Evolutionary conservation across 495 filamentous ascomycete species (phyloP).

Genomic region (Lepidopterella palustris): DNA sequence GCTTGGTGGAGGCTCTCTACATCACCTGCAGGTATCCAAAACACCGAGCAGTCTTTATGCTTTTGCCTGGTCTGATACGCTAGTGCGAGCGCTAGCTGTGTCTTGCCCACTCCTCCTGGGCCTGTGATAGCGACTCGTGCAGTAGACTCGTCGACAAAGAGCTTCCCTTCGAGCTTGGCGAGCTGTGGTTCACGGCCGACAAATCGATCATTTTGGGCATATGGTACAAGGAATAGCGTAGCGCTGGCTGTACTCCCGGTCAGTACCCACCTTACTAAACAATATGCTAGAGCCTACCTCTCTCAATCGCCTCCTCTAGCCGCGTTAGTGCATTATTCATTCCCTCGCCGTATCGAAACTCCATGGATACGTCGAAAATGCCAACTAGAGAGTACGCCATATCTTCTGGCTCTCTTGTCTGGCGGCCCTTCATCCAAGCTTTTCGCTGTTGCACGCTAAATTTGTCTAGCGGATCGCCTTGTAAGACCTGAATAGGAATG

Average conservation of each 20-base stretch:
- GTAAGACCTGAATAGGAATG: slow-evolving; percentile 7
- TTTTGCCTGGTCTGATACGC: too few species aligned
- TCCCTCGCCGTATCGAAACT: slow-evolving; percentile 6
- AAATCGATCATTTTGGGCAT: slow-evolving; percentile 28
- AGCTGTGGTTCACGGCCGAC: slow-evolving; percentile 23
- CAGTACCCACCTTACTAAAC: too few species aligned
- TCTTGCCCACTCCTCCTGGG: slow-evolving; percentile 20
- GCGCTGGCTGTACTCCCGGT: too few species aligned
- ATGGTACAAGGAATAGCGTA: too few species aligned
- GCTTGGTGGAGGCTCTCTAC: not conserved
- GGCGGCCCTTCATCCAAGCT: slow-evolving; percentile 4
- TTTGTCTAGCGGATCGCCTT: slow-evolving; percentile 1
- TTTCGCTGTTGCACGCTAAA: slow-evolving; percentile 5
- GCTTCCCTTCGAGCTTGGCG: not conserved
- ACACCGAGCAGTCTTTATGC: too few species aligned
- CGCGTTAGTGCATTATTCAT: not conserved
- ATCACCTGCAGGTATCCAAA: not conserved
- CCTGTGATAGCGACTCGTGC: slow-evolving; percentile 1
- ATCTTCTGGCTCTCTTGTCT: slow-evolving; percentile 8
- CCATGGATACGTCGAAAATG: slow-evolving; percentile 6
- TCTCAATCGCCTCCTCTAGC: slow-evolving; percentile 1
- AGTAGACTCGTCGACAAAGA: not conserved
- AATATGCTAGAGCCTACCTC: too few species aligned
- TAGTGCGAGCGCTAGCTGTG: slow-evolving; percentile 18
- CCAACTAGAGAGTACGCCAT: slow-evolving; percentile 8